Conservation (phyloP, 768 basidiomycete genomes). For the Postia placenta region DNA sequence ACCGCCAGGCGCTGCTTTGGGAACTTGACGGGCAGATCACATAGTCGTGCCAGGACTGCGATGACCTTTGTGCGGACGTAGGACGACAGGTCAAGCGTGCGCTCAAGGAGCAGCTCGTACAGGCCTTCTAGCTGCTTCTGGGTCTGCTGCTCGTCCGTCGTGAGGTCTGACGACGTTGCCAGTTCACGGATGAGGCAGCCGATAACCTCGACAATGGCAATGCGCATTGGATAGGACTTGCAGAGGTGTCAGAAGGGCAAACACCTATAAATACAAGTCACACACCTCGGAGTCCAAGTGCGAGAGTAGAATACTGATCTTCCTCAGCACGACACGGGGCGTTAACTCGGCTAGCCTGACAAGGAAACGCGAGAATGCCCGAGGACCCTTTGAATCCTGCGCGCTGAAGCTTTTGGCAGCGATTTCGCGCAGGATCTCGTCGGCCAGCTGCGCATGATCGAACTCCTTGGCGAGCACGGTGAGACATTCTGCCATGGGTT, state of each 20-base stretch:
- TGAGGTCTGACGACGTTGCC: conserved; percentile 43
- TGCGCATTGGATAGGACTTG: conserved; percentile 94
- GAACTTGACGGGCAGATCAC: conserved; percentile 73
- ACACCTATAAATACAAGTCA: neutral
- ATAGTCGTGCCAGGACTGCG: conserved; percentile 65
- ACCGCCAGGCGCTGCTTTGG: conserved; percentile 79
- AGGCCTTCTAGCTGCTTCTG: conserved; percentile 75
- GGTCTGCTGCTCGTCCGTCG: conserved; percentile 40
- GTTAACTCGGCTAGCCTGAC: conserved; percentile 73
- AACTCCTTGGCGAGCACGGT: conserved; percentile 76
- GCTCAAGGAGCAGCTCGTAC: conserved; percentile 79
- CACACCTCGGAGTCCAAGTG: conserved; percentile 90
- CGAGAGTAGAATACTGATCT: conserved; percentile 75
- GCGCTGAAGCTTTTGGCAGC: conserved; percentile 69
- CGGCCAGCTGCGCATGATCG: conserved; percentile 83
- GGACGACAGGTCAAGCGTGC: conserved; percentile 82
- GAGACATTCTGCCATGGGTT: conserved; percentile 90
- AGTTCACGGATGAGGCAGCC: conserved; percentile 82
- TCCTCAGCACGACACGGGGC: conserved; percentile 80
- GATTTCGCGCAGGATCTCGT: conserved; percentile 88
- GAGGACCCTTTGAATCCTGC: conserved; percentile 83
- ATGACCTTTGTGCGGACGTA: conserved; percentile 92
- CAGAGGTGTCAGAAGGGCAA: neutral
- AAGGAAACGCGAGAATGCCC: conserved; percentile 81
- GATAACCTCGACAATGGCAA: conserved; percentile 88